Percentiles rank a stretch among this genome's conserved stretches.
Evolutionary conservation across 1,284 basidiomycete genomes (phyloP).

Genomic region (Thecaphora frezii): DNA sequence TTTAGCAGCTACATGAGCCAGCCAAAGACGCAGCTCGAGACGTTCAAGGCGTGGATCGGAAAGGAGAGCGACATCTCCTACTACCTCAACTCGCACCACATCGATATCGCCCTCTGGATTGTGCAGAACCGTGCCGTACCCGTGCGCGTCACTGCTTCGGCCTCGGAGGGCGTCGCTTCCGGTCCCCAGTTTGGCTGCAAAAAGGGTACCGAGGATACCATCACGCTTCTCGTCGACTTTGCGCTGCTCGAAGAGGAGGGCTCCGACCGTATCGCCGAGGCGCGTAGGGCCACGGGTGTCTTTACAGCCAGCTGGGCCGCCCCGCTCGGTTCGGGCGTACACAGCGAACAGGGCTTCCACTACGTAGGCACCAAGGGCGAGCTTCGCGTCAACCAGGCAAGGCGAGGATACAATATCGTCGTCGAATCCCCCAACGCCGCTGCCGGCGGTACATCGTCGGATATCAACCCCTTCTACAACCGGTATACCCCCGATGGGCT

Average conservation of each 20-base stretch:
- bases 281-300: slow-evolving; percentile 70
- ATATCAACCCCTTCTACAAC: slow-evolving; percentile 89
- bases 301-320: slow-evolving; percentile 73
- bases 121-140: slow-evolving; percentile 67
- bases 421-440: slow-evolving; percentile 77
- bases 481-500: slow-evolving; percentile 88
- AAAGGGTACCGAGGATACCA: slow-evolving; percentile 84
- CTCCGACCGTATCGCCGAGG: slow-evolving; percentile 64
- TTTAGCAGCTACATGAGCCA: slow-evolving; percentile 75
- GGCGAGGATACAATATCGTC: slow-evolving; percentile 85
- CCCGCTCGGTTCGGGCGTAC: slow-evolving; percentile 64
- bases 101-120: slow-evolving; percentile 75
- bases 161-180: slow-evolving; percentile 83
- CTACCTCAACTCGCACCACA: slow-evolving; percentile 90
- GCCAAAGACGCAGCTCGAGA: slow-evolving; percentile 88
- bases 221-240: slow-evolving; percentile 91
- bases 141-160: slow-evolving; percentile 81
- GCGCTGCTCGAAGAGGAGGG: slow-evolving; percentile 70
- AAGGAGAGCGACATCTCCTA: slow-evolving; percentile 73
- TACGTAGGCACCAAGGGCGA: slow-evolving; percentile 68
- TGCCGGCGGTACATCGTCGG: slow-evolving; percentile 55
- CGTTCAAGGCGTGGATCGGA: slow-evolving; percentile 90
- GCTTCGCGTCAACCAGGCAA: slow-evolving; percentile 86
- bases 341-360: slow-evolving; percentile 85
- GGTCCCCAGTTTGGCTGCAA: slow-evolving; percentile 81